These are phyloP conservation scores for Tetrahymena thermophila DNA, from an alignment of 73 alveolate species.

Conservation along the genomic window DNA sequence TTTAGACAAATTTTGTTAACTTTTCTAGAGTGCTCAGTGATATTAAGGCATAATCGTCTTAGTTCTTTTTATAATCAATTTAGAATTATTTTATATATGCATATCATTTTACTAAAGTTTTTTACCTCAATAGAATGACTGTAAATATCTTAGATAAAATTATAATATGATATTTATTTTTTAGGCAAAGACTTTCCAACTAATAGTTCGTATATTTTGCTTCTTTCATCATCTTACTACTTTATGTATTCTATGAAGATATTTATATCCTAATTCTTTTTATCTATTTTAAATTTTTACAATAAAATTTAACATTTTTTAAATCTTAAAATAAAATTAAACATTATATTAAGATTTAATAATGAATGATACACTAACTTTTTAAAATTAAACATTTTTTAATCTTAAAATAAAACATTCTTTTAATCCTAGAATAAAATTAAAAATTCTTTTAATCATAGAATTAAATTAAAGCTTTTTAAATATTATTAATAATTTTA, in stretches of 20 bases:
- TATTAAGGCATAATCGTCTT: not conserved
- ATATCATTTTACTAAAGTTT: not conserved
- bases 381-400: no score
- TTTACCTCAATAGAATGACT: not conserved
- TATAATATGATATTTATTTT: not conserved
- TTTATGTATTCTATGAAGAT: not conserved
- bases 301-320: no score
- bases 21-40: not conserved
- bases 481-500: no score
- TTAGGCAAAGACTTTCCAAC: not conserved
- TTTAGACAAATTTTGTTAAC: not conserved
- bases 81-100: not conserved
- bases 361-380: no score
- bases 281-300: not conserved
- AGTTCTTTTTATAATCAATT: not conserved
- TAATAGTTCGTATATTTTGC: not conserved
- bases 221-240: not conserved
- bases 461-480: no score
- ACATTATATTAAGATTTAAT: no score
- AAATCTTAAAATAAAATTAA: no score
- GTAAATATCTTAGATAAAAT: not conserved
- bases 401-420: no score
- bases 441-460: no score
- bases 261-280: not conserved
- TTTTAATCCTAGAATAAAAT: no score